Conservation (phyloP, 1,284 basidiomycete genomes). For the Earliella scabrosa region DNA sequence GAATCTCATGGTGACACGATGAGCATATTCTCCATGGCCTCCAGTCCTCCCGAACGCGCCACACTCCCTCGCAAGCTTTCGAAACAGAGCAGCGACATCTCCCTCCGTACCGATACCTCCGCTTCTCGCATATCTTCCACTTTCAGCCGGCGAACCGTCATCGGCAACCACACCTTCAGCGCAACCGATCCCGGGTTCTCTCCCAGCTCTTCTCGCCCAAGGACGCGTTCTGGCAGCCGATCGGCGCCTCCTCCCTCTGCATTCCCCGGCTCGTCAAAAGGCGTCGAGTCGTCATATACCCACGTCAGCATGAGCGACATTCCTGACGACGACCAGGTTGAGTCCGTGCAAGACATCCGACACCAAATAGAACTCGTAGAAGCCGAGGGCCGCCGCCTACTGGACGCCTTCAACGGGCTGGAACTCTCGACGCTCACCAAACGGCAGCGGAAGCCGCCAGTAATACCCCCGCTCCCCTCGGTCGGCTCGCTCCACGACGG, state of each 20-base stretch:
- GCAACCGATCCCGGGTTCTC: slow-evolving; percentile 17
- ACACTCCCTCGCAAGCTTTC: slow-evolving; percentile 44
- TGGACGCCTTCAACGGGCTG: slow-evolving; percentile 77
- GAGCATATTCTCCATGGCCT: slow-evolving; percentile 56
- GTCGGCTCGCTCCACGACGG: slow-evolving; percentile 20
- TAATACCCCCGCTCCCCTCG: slow-evolving; percentile 25
- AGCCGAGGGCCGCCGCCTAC: slow-evolving; percentile 64
- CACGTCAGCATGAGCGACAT: slow-evolving; percentile 44
- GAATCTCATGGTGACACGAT: slow-evolving; percentile 52
- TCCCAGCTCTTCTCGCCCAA: slow-evolving; percentile 38
- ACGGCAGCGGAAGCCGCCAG: slow-evolving; percentile 44
- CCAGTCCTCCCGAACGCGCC: slow-evolving; percentile 45
- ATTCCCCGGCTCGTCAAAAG: slow-evolving; percentile 45
- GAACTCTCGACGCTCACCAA: slow-evolving; percentile 70
- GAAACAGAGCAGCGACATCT: slow-evolving; percentile 54
- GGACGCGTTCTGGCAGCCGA: slow-evolving; percentile 44
- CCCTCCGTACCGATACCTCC: slow-evolving; percentile 49
- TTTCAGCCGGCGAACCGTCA: slow-evolving; percentile 17
- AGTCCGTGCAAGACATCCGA: slow-evolving; percentile 63
- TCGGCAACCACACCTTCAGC: slow-evolving; percentile 22
- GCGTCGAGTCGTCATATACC: slow-evolving; percentile 32
- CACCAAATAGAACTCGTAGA: slow-evolving; percentile 69
- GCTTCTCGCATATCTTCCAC: slow-evolving; percentile 35
- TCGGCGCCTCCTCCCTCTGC: slow-evolving; percentile 54
- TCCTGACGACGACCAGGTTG: slow-evolving; percentile 56